Conservation (phyloP, 1,139 yeast genomes). For the Sugiyamaella castrensis region DNA sequence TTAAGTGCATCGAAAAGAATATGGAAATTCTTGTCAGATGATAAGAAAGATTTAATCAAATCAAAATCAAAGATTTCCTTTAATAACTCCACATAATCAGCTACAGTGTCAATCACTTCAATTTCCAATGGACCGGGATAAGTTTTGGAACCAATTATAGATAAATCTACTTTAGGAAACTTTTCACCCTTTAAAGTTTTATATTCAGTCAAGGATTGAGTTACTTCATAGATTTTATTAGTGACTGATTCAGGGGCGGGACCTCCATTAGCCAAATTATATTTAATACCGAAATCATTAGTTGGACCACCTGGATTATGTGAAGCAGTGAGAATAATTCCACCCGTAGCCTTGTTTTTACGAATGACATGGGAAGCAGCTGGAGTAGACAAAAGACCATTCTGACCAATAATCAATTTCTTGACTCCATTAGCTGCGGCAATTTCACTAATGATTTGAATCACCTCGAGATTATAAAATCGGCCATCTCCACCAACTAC, state of each 20-base stretch:
- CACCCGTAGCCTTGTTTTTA: slow-evolving; percentile 78
- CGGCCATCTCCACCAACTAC: slow-evolving; percentile 98
- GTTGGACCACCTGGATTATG: slow-evolving; percentile 99
- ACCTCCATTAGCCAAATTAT: slow-evolving; percentile 92
- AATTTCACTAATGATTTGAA: slow-evolving; percentile 76
- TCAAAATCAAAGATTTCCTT: slow-evolving; percentile 87
- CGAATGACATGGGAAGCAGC: slow-evolving; percentile 94
- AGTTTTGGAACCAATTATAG: slow-evolving; percentile 50
- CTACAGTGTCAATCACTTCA: slow-evolving; percentile 80
- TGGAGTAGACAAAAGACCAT: slow-evolving; percentile 90
- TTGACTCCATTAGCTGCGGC: slow-evolving; percentile 90
- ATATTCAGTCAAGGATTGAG: slow-evolving; percentile 58
- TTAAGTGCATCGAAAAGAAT: slow-evolving; percentile 86
- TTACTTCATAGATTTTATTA: slow-evolving; percentile 72
- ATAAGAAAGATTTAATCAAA: slow-evolving; percentile 68
- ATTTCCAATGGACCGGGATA: slow-evolving; percentile 53
- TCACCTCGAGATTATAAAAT: slow-evolving; percentile 77
- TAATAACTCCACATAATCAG: slow-evolving; percentile 72
- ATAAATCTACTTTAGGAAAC: slow-evolving; percentile 60
- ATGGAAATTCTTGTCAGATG: slow-evolving; percentile 51
- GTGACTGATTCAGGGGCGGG: slow-evolving; percentile 99
- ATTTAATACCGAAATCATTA: slow-evolving; percentile 92
- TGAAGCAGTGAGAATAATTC: slow-evolving; percentile 92
- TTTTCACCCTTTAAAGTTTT: slow-evolving; percentile 46
- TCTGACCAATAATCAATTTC: slow-evolving; percentile 80